Evolutionary conservation across 1,284 basidiomycete genomes (phyloP).

Genomic region (Lentinula novae-zelandiae): DNA sequence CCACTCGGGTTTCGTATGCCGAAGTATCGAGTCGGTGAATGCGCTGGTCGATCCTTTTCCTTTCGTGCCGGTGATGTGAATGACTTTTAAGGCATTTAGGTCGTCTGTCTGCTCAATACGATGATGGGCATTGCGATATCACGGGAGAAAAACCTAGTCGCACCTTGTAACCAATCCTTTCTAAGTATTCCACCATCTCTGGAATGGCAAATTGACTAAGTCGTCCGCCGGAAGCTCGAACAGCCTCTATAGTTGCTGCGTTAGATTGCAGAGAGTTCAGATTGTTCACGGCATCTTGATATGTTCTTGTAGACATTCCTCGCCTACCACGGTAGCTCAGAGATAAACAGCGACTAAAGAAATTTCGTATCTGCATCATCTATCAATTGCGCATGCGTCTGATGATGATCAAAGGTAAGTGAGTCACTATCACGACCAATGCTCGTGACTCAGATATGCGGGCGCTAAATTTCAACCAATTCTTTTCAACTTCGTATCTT

Average conservation of each 20-base stretch:
- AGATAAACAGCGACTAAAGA: conserved; percentile 18
- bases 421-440: not conserved
- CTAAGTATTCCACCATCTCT: conserved; percentile 90
- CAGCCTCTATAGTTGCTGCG: conserved; percentile 85
- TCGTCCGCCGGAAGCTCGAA: conserved; percentile 73
- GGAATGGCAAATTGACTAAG: conserved; percentile 73
- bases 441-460: not conserved
- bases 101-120: conserved; percentile 58
- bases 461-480: not conserved
- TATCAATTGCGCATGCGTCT: not conserved
- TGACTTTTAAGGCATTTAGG: conserved; percentile 86
- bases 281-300: conserved; percentile 79
- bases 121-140: not conserved
- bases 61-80: conserved; percentile 98
- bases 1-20: conserved; percentile 59
- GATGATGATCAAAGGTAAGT: not conserved
- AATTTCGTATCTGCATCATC: not conserved
- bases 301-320: conserved; percentile 55
- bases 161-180: conserved; percentile 85
- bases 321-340: conserved; percentile 22
- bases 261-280: conserved; percentile 95
- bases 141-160: conserved; percentile 23
- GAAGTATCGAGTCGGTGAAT: conserved; percentile 78
- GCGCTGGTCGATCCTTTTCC: conserved; percentile 98
- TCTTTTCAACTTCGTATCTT: too few species aligned